Evolutionary conservation across 441 rosid genomes (phyloP).

Genomic region (Gossypium trilobum): DNA sequence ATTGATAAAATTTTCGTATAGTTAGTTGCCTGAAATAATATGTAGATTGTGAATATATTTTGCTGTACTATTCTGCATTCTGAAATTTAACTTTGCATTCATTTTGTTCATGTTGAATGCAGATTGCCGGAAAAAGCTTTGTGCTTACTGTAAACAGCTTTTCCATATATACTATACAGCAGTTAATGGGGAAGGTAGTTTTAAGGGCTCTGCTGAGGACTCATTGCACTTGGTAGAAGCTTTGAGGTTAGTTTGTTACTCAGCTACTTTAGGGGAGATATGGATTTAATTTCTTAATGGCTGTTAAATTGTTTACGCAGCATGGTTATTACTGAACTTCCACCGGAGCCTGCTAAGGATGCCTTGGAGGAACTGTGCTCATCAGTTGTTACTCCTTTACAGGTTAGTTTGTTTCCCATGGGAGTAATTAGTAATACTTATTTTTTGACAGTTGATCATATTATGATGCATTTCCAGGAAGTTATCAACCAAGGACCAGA

Average conservation of each 20-base stretch:
- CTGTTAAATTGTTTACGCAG: constrained; percentile 44
- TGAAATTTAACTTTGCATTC: not conserved
- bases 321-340: constrained; percentile 91
- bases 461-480: constrained; percentile 46
- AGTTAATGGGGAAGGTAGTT: constrained; percentile 69
- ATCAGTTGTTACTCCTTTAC: constrained; percentile 77
- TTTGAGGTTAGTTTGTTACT: constrained; percentile 47
- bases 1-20: not conserved
- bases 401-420: constrained; percentile 38
- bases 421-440: constrained; percentile 18
- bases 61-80: not conserved
- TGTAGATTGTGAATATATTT: not conserved
- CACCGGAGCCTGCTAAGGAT: constrained; percentile 71
- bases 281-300: constrained; percentile 22
- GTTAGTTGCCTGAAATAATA: not conserved
- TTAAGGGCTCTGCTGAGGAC: constrained; percentile 88
- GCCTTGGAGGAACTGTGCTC: constrained; percentile 77
- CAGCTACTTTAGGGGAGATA: constrained; percentile 10
- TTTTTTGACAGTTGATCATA: constrained; percentile 18
- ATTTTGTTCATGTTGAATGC: constrained; percentile 21
- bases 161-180: constrained; percentile 73
- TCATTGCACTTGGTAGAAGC: constrained; percentile 91
- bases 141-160: constrained; percentile 69
- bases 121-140: constrained; percentile 90
- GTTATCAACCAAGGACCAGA: constrained; percentile 62